These are phyloP conservation scores for Boletus tylopilopsis DNA, from an alignment of 768 basidiomycete genomes.

Conservation along the genomic window DNA sequence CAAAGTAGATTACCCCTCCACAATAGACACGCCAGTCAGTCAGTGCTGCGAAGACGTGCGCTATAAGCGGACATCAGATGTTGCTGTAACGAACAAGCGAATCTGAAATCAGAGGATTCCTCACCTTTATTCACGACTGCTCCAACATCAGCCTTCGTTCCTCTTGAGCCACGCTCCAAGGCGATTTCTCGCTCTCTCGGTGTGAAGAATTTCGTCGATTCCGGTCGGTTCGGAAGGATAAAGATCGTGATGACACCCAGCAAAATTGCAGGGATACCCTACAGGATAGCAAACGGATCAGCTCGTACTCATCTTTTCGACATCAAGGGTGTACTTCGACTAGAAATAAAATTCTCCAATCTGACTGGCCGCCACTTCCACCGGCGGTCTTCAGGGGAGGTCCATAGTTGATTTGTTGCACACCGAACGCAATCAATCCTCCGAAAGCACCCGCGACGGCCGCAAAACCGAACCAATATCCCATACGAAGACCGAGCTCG, in stretches of 20 bases:
- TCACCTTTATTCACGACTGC: slow-evolving; percentile 60
- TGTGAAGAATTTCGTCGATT: slow-evolving; percentile 58
- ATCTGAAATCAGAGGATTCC: neutral
- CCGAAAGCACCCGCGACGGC: slow-evolving; percentile 84
- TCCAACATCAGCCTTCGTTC: slow-evolving; percentile 62
- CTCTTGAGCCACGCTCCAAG: slow-evolving; percentile 62
- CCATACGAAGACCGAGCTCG: slow-evolving; percentile 74
- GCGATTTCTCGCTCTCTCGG: slow-evolving; percentile 55
- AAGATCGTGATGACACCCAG: slow-evolving; percentile 56
- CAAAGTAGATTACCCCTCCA: slow-evolving; percentile 75
- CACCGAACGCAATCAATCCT: slow-evolving; percentile 77
- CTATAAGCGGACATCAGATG: slow-evolving; percentile 31
- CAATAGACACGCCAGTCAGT: slow-evolving; percentile 68
- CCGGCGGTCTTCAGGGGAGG: slow-evolving; percentile 19
- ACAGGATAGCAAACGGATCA: neutral
- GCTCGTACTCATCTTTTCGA: neutral
- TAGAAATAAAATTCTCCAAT: slow-evolving; percentile 53
- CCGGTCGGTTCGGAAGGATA: slow-evolving; percentile 67
- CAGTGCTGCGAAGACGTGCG: slow-evolving; percentile 60
- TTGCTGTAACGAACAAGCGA: neutral
- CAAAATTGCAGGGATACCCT: slow-evolving; percentile 67
- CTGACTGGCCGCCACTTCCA: slow-evolving; percentile 28
- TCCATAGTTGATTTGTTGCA: slow-evolving; percentile 59
- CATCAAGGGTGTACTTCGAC: slow-evolving; percentile 48
- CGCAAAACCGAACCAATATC: slow-evolving; percentile 82